Evolutionary conservation across 1,284 basidiomycete genomes (phyloP).

Genomic region (Salmacisia buchloeana): DNA sequence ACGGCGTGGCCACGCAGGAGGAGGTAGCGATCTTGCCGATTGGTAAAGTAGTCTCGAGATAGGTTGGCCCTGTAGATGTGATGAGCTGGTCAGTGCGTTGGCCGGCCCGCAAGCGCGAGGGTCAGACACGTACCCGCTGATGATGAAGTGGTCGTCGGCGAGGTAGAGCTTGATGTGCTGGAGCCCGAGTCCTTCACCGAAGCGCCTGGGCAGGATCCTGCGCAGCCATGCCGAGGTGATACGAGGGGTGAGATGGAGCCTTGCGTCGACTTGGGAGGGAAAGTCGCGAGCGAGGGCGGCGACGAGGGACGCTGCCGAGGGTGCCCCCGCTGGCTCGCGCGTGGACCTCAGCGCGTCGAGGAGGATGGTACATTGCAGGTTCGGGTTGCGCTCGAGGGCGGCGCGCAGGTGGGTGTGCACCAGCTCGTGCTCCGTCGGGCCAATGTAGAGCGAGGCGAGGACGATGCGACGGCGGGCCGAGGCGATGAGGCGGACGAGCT

Average conservation of each 20-base stretch:
- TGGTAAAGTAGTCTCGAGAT: slow-evolving; percentile 85
- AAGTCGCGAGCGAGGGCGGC: slow-evolving; percentile 52
- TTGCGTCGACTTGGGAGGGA: slow-evolving; percentile 68
- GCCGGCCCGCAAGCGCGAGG: not conserved
- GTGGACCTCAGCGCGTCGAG: slow-evolving; percentile 89
- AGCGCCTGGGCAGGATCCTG: slow-evolving; percentile 76
- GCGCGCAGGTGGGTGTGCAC: slow-evolving; percentile 16
- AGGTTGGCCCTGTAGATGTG: slow-evolving; percentile 73
- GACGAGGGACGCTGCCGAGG: slow-evolving; percentile 53
- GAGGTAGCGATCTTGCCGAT: slow-evolving; percentile 90
- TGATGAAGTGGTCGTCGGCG: slow-evolving; percentile 81
- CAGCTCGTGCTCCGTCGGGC: slow-evolving; percentile 39
- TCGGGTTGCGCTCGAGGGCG: slow-evolving; percentile 54
- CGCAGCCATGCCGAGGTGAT: slow-evolving; percentile 66
- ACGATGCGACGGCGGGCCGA: slow-evolving; percentile 33
- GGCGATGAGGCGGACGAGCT: slow-evolving; percentile 20
- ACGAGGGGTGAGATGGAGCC: slow-evolving; percentile 72
- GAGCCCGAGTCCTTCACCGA: slow-evolving; percentile 96
- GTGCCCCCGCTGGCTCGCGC: slow-evolving; percentile 61
- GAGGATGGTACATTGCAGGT: slow-evolving; percentile 67
- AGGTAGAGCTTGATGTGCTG: slow-evolving; percentile 98
- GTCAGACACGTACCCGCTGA: slow-evolving; percentile 78
- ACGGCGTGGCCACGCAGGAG: slow-evolving; percentile 63
- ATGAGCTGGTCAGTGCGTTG: not conserved
- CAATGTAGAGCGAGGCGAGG: slow-evolving; percentile 40